Percentiles rank a stretch among this genome's conserved stretches.
Conservation (phyloP, 1,284 basidiomycete genomes). For the Sanguinoderma infundibulare region DNA sequence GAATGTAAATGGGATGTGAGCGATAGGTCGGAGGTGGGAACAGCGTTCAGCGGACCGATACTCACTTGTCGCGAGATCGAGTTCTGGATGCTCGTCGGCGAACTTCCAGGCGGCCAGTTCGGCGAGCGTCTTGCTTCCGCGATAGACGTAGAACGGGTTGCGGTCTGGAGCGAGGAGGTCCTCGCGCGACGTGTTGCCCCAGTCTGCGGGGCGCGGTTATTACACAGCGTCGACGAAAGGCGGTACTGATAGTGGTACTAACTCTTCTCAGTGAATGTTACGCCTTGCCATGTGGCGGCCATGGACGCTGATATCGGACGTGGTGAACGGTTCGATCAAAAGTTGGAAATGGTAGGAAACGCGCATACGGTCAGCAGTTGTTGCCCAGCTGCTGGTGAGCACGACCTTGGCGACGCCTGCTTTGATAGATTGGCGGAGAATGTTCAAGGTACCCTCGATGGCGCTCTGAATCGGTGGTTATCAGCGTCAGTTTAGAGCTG, state of each 20-base stretch:
- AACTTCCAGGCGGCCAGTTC: slow-evolving; percentile 34
- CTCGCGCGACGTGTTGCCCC: slow-evolving; percentile 25
- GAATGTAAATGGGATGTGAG: not conserved
- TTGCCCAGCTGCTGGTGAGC: slow-evolving; percentile 26
- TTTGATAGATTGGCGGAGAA: slow-evolving; percentile 34
- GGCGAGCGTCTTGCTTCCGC: slow-evolving; percentile 27
- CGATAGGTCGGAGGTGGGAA: not conserved
- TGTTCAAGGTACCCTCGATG: slow-evolving; percentile 33
- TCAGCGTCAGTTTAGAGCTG: not conserved
- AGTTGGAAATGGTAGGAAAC: not conserved
- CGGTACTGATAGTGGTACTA: not conserved
- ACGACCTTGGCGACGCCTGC: slow-evolving; percentile 36
- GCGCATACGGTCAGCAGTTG: slow-evolving; percentile 10
- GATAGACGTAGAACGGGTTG: slow-evolving; percentile 20
- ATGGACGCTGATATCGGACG: not conserved
- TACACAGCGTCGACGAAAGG: not conserved
- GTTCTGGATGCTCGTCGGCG: slow-evolving; percentile 27
- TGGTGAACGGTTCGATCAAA: not conserved
- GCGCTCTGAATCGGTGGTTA: slow-evolving; percentile 21
- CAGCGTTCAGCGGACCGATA: not conserved
- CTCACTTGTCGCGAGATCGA: slow-evolving; percentile 31
- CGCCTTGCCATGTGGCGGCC: not conserved
- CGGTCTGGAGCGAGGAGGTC: slow-evolving; percentile 14
- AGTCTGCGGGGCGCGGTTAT: slow-evolving; percentile 13
- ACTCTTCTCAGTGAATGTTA: not conserved